phyloP scores from a whole-genome alignment of 805 yeast species.

The Myxozyma vanderwaltii region DNA sequence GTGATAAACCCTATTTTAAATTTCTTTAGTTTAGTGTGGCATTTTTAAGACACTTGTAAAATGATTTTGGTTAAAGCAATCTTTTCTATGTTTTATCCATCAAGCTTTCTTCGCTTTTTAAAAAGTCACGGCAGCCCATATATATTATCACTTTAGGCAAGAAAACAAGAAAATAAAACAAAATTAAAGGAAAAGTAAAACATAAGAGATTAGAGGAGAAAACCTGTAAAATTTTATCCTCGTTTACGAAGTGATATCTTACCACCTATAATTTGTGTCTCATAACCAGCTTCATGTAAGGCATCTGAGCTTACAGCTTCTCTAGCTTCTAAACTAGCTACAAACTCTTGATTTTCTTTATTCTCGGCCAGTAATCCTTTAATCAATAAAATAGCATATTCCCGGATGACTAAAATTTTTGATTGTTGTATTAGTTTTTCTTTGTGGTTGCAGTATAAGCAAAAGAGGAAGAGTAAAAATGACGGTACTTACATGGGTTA shows the following conservation, averaged over 20 bases:
- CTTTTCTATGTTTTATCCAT: too few species aligned
- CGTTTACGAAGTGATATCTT: constrained; percentile 55
- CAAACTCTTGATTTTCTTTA: constrained; percentile 69
- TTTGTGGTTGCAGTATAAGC: too few species aligned
- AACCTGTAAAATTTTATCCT: not conserved
- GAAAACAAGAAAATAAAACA: too few species aligned
- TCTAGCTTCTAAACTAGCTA: constrained; percentile 74
- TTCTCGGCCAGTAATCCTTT: constrained; percentile 68
- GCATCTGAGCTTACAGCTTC: constrained; percentile 60
- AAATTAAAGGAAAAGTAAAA: not conserved
- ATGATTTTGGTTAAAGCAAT: too few species aligned
- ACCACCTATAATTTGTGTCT: constrained; percentile 68
- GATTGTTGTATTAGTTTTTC: not conserved
- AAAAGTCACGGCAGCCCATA: too few species aligned
- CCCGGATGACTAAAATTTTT: constrained; percentile 47
- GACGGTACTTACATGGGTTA: constrained; percentile 74
- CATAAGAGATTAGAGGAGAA: not conserved
- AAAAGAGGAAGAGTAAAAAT: too few species aligned
- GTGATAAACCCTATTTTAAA: too few species aligned
- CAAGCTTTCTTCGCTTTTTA: too few species aligned
- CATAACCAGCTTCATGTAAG: constrained; percentile 53
- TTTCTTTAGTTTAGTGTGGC: too few species aligned
- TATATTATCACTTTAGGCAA: too few species aligned
- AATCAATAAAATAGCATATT: constrained; percentile 77
- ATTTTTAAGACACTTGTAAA: too few species aligned